Evolutionary conservation across 768 basidiomycete species (phyloP).

Genomic region (Kwoniella europaea): DNA sequence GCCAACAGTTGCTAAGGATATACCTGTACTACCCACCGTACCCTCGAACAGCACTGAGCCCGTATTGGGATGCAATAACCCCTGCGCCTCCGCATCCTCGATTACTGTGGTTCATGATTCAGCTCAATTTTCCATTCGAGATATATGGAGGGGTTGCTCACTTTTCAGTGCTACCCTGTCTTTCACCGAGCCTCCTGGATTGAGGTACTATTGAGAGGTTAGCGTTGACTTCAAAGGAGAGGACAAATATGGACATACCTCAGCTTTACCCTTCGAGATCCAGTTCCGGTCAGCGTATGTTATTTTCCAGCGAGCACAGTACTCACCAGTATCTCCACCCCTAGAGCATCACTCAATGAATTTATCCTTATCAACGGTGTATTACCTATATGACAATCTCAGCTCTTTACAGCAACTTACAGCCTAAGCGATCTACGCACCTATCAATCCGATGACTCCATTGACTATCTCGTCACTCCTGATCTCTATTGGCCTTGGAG

Average conservation of each 20-base stretch:
- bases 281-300: background rate
- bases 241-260: conserved; percentile 62
- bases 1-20: conserved; percentile 92
- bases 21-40: conserved; percentile 75
- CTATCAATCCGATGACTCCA: conserved; percentile 81
- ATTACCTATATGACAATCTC: conserved; percentile 67
- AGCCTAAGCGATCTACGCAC: conserved; percentile 62
- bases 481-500: conserved; percentile 55
- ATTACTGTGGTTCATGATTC: conserved; percentile 69
- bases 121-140: background rate
- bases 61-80: conserved; percentile 80
- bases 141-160: conserved; percentile 58
- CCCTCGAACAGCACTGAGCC: conserved; percentile 96
- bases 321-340: conserved; percentile 80
- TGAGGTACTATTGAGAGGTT: conserved; percentile 70
- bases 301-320: background rate
- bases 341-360: conserved; percentile 85
- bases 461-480: conserved; percentile 74
- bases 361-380: conserved; percentile 91
- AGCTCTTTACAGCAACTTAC: background rate
- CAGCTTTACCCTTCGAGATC: conserved; percentile 74
- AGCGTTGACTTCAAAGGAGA: background rate
- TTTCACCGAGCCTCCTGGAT: conserved; percentile 97
- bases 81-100: conserved; percentile 84
- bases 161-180: conserved; percentile 94